Evolutionary conservation across 2,329 filamentous ascomycete species (phyloP), one percentile per base, ranked within the genome.

Genomic region (Xylaria sp.): DNA sequence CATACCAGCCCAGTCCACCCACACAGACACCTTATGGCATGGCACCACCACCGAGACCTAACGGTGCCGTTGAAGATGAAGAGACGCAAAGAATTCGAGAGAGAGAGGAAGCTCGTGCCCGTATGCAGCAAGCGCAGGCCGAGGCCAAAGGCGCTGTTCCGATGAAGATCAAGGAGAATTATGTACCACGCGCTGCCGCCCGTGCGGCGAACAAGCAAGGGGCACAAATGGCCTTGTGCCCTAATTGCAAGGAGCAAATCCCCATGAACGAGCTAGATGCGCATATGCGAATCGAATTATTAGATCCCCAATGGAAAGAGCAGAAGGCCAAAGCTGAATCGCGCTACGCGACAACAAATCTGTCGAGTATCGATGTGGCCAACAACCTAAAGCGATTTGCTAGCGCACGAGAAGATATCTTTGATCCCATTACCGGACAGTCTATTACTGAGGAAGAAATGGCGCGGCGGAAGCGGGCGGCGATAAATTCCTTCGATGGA

Each of bases 371-470:
- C 41, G 95, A 98, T 75, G 94, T 97, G 55, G 94, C 94, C 61
- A 94, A 94, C 79, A 98, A 98, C 79, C 87, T 98, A 71, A 98
- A 98, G 84, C 91, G 95, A n/a, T 86, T 98, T 61, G 94, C 94
- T 28, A 94, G 93, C 73, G 93, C 97, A 80, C 89, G 95, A 56
- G 91, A 88, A 73, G 95, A 98, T 76, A 88, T 98, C 20, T 97
- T 97, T 74, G 94, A 98, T 74, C 84, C 87, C 1, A 86, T 88
- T 18, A 91, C 90, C 0, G 92, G 92, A 0, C 86, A 91, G 72
- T 85, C 89, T 0, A 81, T 94, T 41, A 87, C 90, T 3, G 90
- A 93, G 72, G 94, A 97, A 79, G 92, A 93, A 77, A 83, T 89
- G 63, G 89, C 89, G 12, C 86, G 93, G 69, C 86, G 93, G 76